These are phyloP conservation scores for Aspergillus coremiiformis DNA, from an alignment of 495 filamentous ascomycete species.

Conservation along the genomic window DNA sequence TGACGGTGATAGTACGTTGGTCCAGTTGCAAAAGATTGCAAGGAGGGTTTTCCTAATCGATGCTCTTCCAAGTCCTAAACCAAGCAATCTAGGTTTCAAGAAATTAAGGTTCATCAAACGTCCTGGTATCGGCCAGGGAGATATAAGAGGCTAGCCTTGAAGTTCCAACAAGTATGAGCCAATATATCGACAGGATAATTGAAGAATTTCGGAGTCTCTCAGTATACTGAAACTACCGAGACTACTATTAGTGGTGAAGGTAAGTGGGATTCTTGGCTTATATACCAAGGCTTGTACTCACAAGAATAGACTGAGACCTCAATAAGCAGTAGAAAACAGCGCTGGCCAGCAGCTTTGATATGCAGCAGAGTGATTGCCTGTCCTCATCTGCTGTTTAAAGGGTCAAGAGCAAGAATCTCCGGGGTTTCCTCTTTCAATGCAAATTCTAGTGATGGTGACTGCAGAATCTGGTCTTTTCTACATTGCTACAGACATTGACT, in stretches of 20 bases:
- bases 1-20: too few species aligned
- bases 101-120: slow-evolving; percentile 1
- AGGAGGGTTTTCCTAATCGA: neutral
- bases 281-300: neutral
- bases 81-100: neutral
- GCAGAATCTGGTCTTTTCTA: too few species aligned
- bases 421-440: neutral
- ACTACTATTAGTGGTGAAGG: neutral
- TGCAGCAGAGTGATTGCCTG: neutral
- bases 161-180: neutral
- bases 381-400: neutral
- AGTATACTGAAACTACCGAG: neutral
- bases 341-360: neutral
- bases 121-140: neutral
- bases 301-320: neutral
- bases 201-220: slow-evolving; percentile 1
- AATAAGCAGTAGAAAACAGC: neutral
- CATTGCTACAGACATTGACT: neutral
- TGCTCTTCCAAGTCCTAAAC: neutral
- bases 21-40: too few species aligned
- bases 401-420: neutral
- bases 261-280: neutral
- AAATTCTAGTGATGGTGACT: too few species aligned
- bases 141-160: neutral
- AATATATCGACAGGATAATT: slow-evolving; percentile 2